These are phyloP conservation scores for Suillus subluteus DNA, from an alignment of 768 basidiomycete genomes.

Conservation along the genomic window DNA sequence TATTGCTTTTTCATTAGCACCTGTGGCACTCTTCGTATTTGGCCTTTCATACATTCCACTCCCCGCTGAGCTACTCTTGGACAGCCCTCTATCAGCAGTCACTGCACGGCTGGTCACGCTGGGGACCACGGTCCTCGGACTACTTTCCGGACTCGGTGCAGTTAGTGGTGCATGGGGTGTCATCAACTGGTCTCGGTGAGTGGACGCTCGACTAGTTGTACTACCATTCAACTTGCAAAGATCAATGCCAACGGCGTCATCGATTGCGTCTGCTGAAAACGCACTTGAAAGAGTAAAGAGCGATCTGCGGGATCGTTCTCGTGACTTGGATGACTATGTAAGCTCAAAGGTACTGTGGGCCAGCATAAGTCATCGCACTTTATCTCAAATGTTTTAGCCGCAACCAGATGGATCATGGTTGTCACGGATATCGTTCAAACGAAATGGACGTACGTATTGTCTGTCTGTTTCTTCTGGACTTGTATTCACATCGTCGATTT, in stretches of 20 bases:
- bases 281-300: conserved; percentile 61
- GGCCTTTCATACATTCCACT: conserved; percentile 70
- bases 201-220: neutral
- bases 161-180: conserved; percentile 63
- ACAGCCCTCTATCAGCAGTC: conserved; percentile 49
- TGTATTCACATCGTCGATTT: conserved; percentile 4
- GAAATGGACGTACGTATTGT: conserved; percentile 33
- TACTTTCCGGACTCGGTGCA: conserved; percentile 80
- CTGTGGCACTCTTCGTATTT: conserved; percentile 59
- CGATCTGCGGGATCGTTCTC: conserved; percentile 49
- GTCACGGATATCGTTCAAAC: conserved; percentile 33
- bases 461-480: conserved; percentile 15
- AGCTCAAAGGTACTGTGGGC: conserved; percentile 28
- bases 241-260: conserved; percentile 27
- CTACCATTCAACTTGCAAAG: conserved; percentile 19
- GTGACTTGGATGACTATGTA: conserved; percentile 28
- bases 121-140: conserved; percentile 78
- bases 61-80: conserved; percentile 48
- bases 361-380: conserved; percentile 9
- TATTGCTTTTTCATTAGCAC: conserved; percentile 48
- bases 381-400: conserved; percentile 25
- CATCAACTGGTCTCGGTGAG: conserved; percentile 7
- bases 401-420: conserved; percentile 32
- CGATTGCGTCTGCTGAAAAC: conserved; percentile 55
- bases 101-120: conserved; percentile 72